Evolutionary conservation across 2,329 filamentous ascomycete genomes (phyloP), one percentile per base, ranked within the genome.

Genomic region (Botrytis galanthina): DNA sequence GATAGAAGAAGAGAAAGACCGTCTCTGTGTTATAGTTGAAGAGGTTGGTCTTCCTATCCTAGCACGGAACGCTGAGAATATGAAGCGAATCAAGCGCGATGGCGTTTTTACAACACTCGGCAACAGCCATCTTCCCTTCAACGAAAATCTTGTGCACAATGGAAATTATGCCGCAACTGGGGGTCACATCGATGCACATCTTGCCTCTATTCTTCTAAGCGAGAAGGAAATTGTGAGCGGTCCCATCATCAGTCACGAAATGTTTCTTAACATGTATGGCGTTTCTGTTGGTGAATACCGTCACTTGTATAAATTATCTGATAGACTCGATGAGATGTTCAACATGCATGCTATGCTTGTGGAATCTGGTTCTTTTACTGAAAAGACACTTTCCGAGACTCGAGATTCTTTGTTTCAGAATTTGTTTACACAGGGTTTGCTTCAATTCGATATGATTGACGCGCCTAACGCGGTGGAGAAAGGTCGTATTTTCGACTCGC

Each of bases 151-250:
- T 32, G 35, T 42, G 5, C 48, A 18, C 22, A 10, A 37, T 10
- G 70, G 70, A 7, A 35, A 66, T 10, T n/a, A 14, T 7, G 70
- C 60, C 22, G 26, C 61, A 42, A 64, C 26, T 20, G 61, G 60
- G n/a, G 70, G 70, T 22, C 59, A 72, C 6, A 22, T 72, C 22
- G 29, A 39, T 35, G 61, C 70, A 26, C 70, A 72, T 18, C 57
- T 72, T n/a, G 37, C 70, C 0, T 63, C 70, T 1, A 66, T 64
- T 2, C 37, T 32, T 2, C 44, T 57, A 16, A 18, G 14, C 10
- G 70, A 46, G 20, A 32, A 42, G 7, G 60, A 42, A 7, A 46
- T 42, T 10, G 26, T 72, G 14, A 66, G 22, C 5, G 35, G 60
- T 10, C 37, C 44, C 3, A 12, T 44, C 20, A 67, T 54, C 29